Conservation (phyloP, 2,329 filamentous ascomycete species). For the Claviceps purpurea region DNA sequence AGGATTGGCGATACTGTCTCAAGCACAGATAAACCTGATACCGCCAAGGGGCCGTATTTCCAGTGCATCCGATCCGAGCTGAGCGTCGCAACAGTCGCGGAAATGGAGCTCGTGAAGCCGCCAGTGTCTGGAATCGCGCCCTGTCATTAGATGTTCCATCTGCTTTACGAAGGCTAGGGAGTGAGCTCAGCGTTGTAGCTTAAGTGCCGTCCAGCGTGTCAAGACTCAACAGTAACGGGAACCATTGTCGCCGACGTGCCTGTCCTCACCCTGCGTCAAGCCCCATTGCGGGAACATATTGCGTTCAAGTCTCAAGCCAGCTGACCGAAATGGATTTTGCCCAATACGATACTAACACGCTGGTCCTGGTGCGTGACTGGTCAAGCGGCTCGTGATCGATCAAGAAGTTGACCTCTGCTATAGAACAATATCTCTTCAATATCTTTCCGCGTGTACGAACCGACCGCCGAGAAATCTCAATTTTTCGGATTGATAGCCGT, state of each 20-base stretch:
- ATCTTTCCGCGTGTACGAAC: constrained; percentile 42
- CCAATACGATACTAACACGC: constrained; percentile 49
- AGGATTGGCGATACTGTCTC: background rate
- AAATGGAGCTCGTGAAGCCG: constrained; percentile 25
- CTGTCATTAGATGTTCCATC: constrained; percentile 1
- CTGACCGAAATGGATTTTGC: constrained; percentile 47
- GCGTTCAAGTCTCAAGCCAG: constrained; percentile 6
- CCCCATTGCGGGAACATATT: constrained; percentile 2
- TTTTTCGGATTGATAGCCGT: constrained; percentile 32
- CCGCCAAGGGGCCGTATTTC: background rate
- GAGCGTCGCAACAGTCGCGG: constrained; percentile 16
- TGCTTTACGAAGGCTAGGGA: background rate
- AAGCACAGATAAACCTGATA: background rate
- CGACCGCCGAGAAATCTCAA: constrained; percentile 27
- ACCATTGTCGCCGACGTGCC: constrained; percentile 10
- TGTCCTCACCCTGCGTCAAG: background rate
- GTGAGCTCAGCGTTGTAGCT: constrained; percentile 10
- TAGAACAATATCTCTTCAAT: constrained; percentile 45
- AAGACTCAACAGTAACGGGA: constrained; percentile 1
- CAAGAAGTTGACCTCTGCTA: constrained; percentile 6
- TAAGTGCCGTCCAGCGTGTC: background rate
- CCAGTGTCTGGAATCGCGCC: constrained; percentile 11
- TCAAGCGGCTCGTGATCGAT: background rate
- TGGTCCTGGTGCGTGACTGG: constrained; percentile 37
- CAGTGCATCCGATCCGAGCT: background rate